phyloP scores from a whole-genome alignment of 78 protist species.

The Dictyostelium firmibasis region DNA sequence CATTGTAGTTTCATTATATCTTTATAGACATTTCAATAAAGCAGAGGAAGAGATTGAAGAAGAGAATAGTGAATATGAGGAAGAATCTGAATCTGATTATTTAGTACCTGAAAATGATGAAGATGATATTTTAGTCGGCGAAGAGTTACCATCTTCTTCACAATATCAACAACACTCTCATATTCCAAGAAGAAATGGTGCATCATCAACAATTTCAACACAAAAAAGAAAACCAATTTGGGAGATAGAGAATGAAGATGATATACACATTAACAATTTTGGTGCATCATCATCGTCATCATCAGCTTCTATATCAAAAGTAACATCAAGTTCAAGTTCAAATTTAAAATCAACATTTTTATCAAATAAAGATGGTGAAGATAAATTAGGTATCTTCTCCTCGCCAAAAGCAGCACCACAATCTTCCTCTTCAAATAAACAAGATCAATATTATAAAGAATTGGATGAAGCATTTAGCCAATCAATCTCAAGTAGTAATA shows the following conservation, averaged over 20 bases:
- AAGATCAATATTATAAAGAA: not conserved
- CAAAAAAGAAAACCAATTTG: slow-evolving; percentile 21
- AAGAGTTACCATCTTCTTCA: not conserved
- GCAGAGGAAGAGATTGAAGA: not conserved
- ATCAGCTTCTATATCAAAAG: not conserved
- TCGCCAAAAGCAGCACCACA: not conserved
- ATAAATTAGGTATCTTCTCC: not conserved
- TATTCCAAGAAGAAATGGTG: not conserved
- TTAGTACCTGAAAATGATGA: not conserved
- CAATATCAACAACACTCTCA: not conserved
- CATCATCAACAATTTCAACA: not conserved
- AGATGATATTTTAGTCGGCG: slow-evolving; percentile 20
- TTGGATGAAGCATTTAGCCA: slow-evolving; percentile 8
- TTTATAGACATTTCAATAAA: slow-evolving; percentile 38
- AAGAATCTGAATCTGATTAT: not conserved
- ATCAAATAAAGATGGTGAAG: not conserved
- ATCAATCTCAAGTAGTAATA: not conserved
- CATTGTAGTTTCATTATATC: slow-evolving; percentile 4
- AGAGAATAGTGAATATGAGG: not conserved
- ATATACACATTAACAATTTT: not conserved
- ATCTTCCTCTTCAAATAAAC: not conserved
- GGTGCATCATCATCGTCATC: not conserved
- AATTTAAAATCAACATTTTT: not conserved
- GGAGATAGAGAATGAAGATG: not conserved
- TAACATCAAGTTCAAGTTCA: not conserved